Base-by-base conservation (phyloP, 2,329 filamentous ascomycete species). In the Fusarium xyrophilum region DNA sequence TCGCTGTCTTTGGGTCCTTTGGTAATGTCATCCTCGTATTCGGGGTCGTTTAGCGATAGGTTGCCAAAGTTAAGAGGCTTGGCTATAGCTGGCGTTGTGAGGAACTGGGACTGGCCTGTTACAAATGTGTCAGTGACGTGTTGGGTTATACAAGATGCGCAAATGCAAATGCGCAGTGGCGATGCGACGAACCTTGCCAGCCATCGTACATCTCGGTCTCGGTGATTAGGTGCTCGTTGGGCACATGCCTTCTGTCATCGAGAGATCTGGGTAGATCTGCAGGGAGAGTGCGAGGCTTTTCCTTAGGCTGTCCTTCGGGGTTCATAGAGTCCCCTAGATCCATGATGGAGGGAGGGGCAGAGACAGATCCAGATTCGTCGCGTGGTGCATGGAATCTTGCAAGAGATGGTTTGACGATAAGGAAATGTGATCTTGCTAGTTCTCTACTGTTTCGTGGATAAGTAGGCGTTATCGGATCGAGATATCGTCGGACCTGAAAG, bases 131-230 rank as follows among this genome's bases (percentile, higher is more conserved):
- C 61, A 78, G 74, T 71, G 38, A 66, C 63, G 63, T 68, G 69
- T 56, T 67, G 57, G 46, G 63, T 50, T 39, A 60, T 69, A 63
- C 46, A 63, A 56, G 40, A 52, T 51, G 58, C 69, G 68, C 69
- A 69, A 23, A 30, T 35, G 53, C 52, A 67, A 27, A 36, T 33
- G 51, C 50, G 53, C 50, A 52, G 65, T 61, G 55, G 59, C 52
- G 57, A 63, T 56, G 62, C 61, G 36, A 81, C 82, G 66, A 71
- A 85, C 95, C 95, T 89, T 98, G 93, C 96, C 96, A 99, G 72
- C 93, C 96, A 86, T 99, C 96, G 79, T 98, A 99, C 82, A 97
- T 93, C 83, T 98, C 96, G 40, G 94, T 97, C 83, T 98, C 96
- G 39, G 85, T 85, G 58, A 91, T 86, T 68, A 89, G 86, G 66